These are phyloP conservation scores for Schoenoplectus tabernaemontani DNA, from an alignment of 202 grass and related monocot species.

Conservation along the genomic window DNA sequence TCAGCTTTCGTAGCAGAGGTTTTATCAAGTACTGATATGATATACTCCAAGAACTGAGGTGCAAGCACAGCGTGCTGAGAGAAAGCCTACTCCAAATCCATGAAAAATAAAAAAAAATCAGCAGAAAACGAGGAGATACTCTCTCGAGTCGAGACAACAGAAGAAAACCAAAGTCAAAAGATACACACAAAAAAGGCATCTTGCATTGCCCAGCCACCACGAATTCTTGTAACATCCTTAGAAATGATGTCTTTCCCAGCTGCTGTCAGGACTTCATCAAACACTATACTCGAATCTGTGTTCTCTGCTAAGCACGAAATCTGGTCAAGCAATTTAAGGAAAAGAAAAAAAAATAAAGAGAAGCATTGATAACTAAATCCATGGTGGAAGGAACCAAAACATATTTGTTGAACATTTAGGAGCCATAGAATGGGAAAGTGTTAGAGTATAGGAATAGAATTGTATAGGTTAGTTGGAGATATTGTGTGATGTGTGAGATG, in stretches of 20 bases:
- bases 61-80: slow-evolving; percentile 81
- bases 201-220: slow-evolving; percentile 90
- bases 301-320: slow-evolving; percentile 98
- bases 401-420: neutral
- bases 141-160: neutral
- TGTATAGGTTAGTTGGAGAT: too few relatives aligned
- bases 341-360: too few relatives aligned
- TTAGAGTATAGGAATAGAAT: too few relatives aligned
- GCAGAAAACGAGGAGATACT: neutral
- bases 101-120: neutral
- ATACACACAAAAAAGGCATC: slow-evolving; percentile 85
- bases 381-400: neutral
- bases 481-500: too few relatives aligned
- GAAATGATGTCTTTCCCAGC: slow-evolving; percentile 85
- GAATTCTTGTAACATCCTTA: slow-evolving; percentile 88
- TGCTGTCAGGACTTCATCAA: slow-evolving; percentile 80
- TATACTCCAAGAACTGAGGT: slow-evolving; percentile 65
- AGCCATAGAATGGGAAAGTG: neutral
- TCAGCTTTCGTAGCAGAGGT: slow-evolving; percentile 53
- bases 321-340: slow-evolving; percentile 37
- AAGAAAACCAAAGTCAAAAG: slow-evolving; percentile 10
- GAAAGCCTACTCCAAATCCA: slow-evolving; percentile 40
- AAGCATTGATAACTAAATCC: neutral
- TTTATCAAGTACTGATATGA: slow-evolving; percentile 75
- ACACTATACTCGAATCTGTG: slow-evolving; percentile 67